Conservation (phyloP, 2,329 filamentous ascomycete species). For the Penicillium sp. region DNA sequence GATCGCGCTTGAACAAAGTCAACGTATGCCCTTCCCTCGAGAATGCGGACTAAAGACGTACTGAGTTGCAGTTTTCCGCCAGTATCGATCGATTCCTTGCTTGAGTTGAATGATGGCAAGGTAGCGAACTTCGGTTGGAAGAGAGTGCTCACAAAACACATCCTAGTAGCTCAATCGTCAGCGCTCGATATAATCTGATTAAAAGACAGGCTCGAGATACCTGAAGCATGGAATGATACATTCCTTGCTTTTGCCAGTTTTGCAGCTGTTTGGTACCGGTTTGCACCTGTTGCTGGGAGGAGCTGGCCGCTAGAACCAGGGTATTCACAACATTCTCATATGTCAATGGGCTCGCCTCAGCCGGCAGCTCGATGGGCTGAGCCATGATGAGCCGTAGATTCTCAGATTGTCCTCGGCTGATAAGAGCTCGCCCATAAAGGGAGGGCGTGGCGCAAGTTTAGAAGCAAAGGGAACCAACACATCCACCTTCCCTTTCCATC, state of each 20-base stretch:
- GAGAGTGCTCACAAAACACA: conserved; percentile 71
- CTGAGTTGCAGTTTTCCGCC: conserved; percentile 73
- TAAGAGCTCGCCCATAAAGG: not conserved
- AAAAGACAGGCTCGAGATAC: conserved; percentile 35
- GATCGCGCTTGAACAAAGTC: conserved; percentile 47
- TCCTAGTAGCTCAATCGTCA: conserved; percentile 46
- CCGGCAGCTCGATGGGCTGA: conserved; percentile 70
- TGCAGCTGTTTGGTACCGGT: conserved; percentile 63
- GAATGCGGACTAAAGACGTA: conserved; percentile 30
- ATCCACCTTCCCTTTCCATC: conserved; percentile 2
- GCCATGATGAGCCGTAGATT: conserved; percentile 50
- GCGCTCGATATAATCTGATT: too few species aligned
- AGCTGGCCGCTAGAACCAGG: conserved; percentile 58
- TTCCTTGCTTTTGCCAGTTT: conserved; percentile 61
- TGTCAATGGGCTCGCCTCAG: conserved; percentile 68
- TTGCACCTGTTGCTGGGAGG: conserved; percentile 60
- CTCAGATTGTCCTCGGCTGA: not conserved
- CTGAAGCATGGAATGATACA: conserved; percentile 65
- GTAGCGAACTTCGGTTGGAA: conserved; percentile 74
- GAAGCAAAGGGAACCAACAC: conserved; percentile 2
- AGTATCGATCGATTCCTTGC: conserved; percentile 92
- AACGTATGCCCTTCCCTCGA: conserved; percentile 9
- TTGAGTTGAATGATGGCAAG: conserved; percentile 91
- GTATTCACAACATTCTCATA: conserved; percentile 59
- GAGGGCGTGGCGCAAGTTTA: not conserved